A percentile compares a stretch with the other conserved stretches of the same genome.
phyloP scores from a whole-genome alignment of 2,329 filamentous ascomycete genomes.

The Bipolaris sorokiniana region DNA sequence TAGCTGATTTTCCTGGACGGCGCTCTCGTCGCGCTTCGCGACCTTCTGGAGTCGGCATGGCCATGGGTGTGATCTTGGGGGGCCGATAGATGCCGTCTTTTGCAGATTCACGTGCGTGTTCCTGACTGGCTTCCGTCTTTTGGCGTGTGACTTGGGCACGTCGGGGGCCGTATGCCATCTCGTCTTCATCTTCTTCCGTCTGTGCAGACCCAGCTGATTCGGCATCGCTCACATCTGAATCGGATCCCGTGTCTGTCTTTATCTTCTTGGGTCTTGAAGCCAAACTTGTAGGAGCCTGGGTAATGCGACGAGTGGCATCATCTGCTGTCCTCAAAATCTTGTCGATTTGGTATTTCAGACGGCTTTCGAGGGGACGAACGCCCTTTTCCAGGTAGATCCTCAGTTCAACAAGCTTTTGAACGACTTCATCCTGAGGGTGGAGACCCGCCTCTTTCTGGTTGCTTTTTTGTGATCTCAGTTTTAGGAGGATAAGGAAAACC shows the following conservation, averaged over 20 bases:
- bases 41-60: slow-evolving; percentile 73
- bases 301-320: slow-evolving; percentile 57
- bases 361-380: slow-evolving; percentile 85
- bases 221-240: slow-evolving; percentile 51
- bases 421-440: slow-evolving; percentile 68
- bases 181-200: slow-evolving; percentile 56
- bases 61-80: slow-evolving; percentile 83
- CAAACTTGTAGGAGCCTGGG: slow-evolving; percentile 30
- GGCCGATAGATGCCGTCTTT: slow-evolving; percentile 81
- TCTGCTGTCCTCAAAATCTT: slow-evolving; percentile 89
- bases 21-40: slow-evolving; percentile 67
- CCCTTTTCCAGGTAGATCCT: slow-evolving; percentile 94
- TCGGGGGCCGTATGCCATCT: slow-evolving; percentile 68
- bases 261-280: slow-evolving; percentile 37
- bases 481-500: slow-evolving; percentile 83
- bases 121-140: slow-evolving; percentile 25
- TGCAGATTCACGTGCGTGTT: slow-evolving; percentile 37
- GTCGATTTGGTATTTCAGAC: slow-evolving; percentile 93
- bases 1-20: slow-evolving; percentile 74
- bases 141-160: slow-evolving; percentile 54
- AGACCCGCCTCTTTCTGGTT: slow-evolving; percentile 45
- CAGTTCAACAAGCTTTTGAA: slow-evolving; percentile 87
- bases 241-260: slow-evolving; percentile 47
- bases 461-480: slow-evolving; percentile 60
- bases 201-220: slow-evolving; percentile 38